Evolutionary conservation across 1,139 yeast species (phyloP), one percentile per base, ranked within the genome.

Genomic region (Insectozyma bohioensis): DNA sequence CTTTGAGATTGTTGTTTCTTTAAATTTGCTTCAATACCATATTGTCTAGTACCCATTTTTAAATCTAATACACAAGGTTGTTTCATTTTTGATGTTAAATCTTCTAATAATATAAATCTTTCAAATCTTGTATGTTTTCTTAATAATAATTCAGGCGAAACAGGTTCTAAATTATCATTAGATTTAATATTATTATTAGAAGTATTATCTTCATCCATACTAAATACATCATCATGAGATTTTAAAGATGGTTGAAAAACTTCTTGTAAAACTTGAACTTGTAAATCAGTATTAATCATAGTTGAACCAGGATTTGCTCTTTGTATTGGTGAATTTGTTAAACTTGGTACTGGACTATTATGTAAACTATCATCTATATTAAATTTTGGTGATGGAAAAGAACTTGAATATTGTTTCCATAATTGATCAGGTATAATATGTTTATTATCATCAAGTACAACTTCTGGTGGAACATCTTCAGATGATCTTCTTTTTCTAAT

Each of bases 11-110:
- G 56, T 52, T 82, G 86, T 58, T 94, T 94, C 35, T 78, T 66
- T 10, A 62, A 58, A 7, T 72, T 70, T 0, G 97, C 97, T 46
- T 87, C 95, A 11, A 90, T 83, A n/a, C 99, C 98, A 49, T 92
- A 92, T 58, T 94, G 99, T 35, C 99, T 72, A 0, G 99, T 90
- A 1, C 99, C 99, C 97, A 94, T 92, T 55, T 94, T 94, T 46
- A 94, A 69, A 58, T 94, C 99, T 39, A 94, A 65, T 1, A 92
- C 97, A 54, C 97, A 88, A 0, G 98, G 97, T 40, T 74, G 75
- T 20, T 61, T 66, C 81, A 92, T 78, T 20, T 87, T 86, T 33
- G 81, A 74, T 0, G 97, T 90, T 35, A 94, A 63, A 59, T 94
- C 99, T 52, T 94, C 98, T 34, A 90, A 66, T n/a, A 94, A 62